phyloP scores from a whole-genome alignment of 2,329 filamentous ascomycete genomes.

The Alternaria brassicicola region DNA sequence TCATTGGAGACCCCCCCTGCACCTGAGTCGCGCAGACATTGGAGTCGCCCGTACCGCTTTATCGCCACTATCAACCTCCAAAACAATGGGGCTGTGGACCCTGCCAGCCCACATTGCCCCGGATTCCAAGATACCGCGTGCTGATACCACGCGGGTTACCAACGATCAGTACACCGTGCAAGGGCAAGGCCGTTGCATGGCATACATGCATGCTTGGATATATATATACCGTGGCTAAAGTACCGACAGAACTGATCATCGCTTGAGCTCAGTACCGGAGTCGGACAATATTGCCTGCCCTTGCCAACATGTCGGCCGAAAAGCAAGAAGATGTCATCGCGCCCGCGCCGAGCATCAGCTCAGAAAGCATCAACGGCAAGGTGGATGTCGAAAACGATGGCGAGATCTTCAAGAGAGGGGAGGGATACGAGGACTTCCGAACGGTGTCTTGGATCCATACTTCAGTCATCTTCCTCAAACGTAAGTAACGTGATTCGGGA shows the following conservation, averaged over 20 bases:
- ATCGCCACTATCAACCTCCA: constrained; percentile 19
- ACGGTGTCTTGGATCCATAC: constrained; percentile 61
- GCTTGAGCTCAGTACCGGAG: neutral
- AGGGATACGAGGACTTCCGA: constrained; percentile 58
- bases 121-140: constrained; percentile 29
- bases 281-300: neutral
- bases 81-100: constrained; percentile 27
- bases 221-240: constrained; percentile 10
- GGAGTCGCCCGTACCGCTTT: constrained; percentile 10
- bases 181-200: neutral
- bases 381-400: constrained; percentile 43
- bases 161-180: constrained; percentile 6
- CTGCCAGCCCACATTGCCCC: constrained; percentile 23
- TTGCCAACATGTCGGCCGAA: constrained; percentile 30
- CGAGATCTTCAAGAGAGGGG: constrained; percentile 59
- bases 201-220: neutral
- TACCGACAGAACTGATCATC: neutral
- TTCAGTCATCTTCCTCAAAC: constrained; percentile 60
- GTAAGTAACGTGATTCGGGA: constrained; percentile 15
- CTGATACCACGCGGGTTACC: constrained; percentile 2
- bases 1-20: constrained; percentile 6
- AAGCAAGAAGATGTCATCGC: constrained; percentile 35
- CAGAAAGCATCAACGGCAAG: constrained; percentile 32
- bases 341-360: constrained; percentile 26
- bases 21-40: constrained; percentile 5